Evolutionary conservation across 1,139 yeast species (phyloP).

Genomic region (Sugiyamaella novakii): DNA sequence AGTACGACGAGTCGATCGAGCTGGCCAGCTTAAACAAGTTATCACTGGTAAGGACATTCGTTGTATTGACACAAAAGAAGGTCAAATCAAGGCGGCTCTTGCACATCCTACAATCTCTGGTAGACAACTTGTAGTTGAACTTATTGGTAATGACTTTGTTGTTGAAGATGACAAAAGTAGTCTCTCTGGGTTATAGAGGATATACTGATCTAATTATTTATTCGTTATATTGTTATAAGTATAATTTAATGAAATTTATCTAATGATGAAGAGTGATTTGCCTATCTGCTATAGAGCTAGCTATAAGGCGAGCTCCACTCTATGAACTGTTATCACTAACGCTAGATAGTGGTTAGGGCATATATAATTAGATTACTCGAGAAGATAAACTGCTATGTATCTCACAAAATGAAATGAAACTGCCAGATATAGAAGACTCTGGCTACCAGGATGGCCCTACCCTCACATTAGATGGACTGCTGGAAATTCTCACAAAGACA

Average conservation of each 20-base stretch:
- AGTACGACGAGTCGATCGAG: conserved; percentile 53
- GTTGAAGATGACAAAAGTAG: conserved; percentile 39
- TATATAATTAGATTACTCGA: too few relatives aligned
- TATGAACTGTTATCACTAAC: neutral
- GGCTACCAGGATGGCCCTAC: conserved; percentile 1
- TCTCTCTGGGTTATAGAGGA: conserved; percentile 33
- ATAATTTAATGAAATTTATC: neutral
- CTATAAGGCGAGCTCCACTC: too few relatives aligned
- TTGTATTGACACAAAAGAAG: conserved; percentile 49
- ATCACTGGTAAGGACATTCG: conserved; percentile 66
- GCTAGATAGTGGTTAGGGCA: conserved; percentile 12
- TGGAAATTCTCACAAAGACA: conserved; percentile 26
- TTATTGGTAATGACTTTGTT: conserved; percentile 41
- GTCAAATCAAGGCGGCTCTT: conserved; percentile 54
- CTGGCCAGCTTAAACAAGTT: conserved; percentile 65
- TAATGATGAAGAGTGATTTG: too few relatives aligned
- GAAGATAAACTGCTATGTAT: too few relatives aligned
- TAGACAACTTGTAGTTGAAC: conserved; percentile 55
- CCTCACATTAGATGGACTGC: conserved; percentile 25
- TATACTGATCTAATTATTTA: too few relatives aligned
- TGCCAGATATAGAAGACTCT: neutral
- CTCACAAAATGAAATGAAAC: too few relatives aligned
- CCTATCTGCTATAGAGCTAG: too few relatives aligned
- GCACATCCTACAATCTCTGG: conserved; percentile 73
- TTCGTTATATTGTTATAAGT: too few relatives aligned